Conservation (phyloP, 345 rosid genomes). For the Garcia nutans region DNA sequence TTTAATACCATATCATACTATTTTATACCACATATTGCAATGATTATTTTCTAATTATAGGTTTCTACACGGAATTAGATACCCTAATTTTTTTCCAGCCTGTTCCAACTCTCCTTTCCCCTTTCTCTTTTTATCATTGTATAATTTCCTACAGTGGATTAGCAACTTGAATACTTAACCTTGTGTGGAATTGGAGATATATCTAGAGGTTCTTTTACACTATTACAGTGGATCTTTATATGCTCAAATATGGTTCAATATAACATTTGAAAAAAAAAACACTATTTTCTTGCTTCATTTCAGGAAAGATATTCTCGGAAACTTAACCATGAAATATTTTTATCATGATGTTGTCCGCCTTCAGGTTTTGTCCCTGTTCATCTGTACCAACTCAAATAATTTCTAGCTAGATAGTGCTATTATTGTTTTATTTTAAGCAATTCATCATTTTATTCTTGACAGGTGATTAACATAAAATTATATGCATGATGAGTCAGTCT, state of each 20-base stretch:
- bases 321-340: constrained; percentile 61
- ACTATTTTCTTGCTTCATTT: constrained; percentile 28
- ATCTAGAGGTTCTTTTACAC: neutral
- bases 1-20: neutral
- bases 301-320: constrained; percentile 71
- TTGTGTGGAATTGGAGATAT: neutral
- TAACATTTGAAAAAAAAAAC: constrained; percentile 3
- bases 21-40: neutral
- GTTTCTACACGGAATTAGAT: neutral
- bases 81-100: neutral
- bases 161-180: neutral
- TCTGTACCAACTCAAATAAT: neutral
- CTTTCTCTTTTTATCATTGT: neutral
- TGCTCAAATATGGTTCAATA: neutral
- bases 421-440: neutral
- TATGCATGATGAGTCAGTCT: neutral
- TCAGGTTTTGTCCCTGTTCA: constrained; percentile 47
- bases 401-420: constrained; percentile 6
- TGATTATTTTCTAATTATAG: neutral
- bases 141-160: neutral
- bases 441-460: neutral
- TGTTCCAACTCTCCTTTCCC: neutral
- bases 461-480: neutral
- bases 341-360: constrained; percentile 61
- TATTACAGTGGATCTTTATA: neutral